A percentile compares a stretch with the other conserved stretches of the same genome.
phyloP scores from a whole-genome alignment of 2,329 filamentous ascomycete species.

The Aspergillus novofumigatus region DNA sequence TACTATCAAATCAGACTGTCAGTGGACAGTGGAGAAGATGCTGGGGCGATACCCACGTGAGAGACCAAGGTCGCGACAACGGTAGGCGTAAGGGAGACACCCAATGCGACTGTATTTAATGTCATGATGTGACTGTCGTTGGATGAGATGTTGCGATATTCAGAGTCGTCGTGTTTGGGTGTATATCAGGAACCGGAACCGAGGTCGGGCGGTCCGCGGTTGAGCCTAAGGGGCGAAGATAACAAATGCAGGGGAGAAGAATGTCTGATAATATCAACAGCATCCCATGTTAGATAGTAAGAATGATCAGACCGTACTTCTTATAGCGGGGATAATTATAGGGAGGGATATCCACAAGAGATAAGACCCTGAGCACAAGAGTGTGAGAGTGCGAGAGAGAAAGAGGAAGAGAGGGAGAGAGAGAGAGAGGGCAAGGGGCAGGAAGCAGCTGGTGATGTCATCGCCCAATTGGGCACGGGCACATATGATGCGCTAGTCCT shows the following conservation, averaged over 20 bases:
- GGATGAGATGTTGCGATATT: too few species aligned
- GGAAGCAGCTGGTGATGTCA: too few species aligned
- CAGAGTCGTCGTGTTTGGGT: not conserved
- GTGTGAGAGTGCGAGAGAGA: too few species aligned
- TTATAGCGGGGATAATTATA: not conserved
- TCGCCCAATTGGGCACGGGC: too few species aligned
- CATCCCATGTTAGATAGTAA: not conserved
- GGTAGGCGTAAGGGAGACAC: constrained; percentile 79
- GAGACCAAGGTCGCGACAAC: constrained; percentile 81
- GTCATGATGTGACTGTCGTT: constrained; percentile 42
- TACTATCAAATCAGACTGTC: constrained; percentile 54
- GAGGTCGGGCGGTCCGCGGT: not conserved
- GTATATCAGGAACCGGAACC: not conserved
- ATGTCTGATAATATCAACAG: not conserved
- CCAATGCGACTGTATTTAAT: constrained; percentile 76
- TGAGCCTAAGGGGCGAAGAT: not conserved
- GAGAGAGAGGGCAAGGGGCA: too few species aligned
- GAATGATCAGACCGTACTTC: not conserved
- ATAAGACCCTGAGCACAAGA: too few species aligned
- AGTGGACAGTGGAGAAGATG: constrained; percentile 2
- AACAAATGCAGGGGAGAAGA: not conserved
- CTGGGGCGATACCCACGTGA: constrained; percentile 59
- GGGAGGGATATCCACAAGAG: not conserved
- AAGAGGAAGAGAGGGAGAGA: too few species aligned
- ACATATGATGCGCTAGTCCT: too few species aligned